Base-by-base conservation (phyloP, 192 early-diverging fungal species). In the Linnemannia elongata region DNA sequence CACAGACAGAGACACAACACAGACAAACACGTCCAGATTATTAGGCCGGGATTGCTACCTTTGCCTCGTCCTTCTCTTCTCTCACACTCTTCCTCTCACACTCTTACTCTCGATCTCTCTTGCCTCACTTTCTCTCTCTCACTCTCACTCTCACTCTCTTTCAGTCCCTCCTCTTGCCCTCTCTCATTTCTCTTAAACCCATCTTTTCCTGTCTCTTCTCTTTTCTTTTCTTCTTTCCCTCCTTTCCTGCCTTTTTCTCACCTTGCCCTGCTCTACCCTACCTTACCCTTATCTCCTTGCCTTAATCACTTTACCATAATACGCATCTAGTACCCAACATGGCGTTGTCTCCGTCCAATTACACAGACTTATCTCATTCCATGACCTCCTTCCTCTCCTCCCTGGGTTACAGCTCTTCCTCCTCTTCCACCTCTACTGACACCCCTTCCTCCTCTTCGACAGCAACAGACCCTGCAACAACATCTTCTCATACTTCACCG, bases 331-430 rank as follows among this genome's bases (percentile, higher is more conserved):
- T 30, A 20, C 49, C 17, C 17, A 52, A 27, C 42, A 81, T 81
- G 68, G 47, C 74, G 8, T 66, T 82, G n/a, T 76, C 75, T 6
- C 69, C 72, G 35, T 47, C 81, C 17, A 60, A 55, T 9, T 82
- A 63, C 35, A 55, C 49, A 74, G 54, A 9, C 45, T 33, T 82
- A 4, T 82, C 74, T 0, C 35, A 57, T 52, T 60, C 74, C 13
- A 24, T 82, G 30, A 15, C 63, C 15, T 82, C 81, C 15, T 77
- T 77, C 35, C 81, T 82, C 6, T 76, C 80, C 24, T 42, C 80
- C 36, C 36, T 76, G 47, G 44, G 39, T 27, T 74, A 33, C 41
- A 9, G 68, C 33, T 66, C 74, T 9, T 69, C 73, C 3, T 70
- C 74, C 24, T 76, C 74, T 35, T 74, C 42, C 42, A 33, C 57